Evolutionary conservation across 331 rosid genomes (phyloP), one percentile per base, ranked within the genome.

Genomic region (Telfairia occidentalis): DNA sequence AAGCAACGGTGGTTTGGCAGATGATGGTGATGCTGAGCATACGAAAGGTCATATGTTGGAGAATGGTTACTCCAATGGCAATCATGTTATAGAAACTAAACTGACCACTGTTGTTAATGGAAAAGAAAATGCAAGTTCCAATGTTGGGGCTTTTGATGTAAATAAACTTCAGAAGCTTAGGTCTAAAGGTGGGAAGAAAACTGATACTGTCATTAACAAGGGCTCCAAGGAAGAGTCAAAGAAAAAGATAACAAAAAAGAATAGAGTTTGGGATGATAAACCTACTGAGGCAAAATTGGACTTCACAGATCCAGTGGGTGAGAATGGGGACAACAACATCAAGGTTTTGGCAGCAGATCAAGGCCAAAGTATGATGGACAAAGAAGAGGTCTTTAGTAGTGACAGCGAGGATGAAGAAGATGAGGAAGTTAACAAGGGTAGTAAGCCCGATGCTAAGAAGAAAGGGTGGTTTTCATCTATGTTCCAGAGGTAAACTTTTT

Each of bases 391-490:
- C 42, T 15, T 88, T 83, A 90, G 96, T 76, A 94, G 98, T 81
- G 98, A 94, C 46, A 89, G 97, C 53, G 97, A 93, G 73, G 64
- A 53, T 57, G 98, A 89, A 61, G 91, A 85, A 50, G 92, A 87
- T 45, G 92, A 84, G 73, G 92, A 87, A 71, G 77, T 28, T 32
- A 88, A 84, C 69, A 85, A 84, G 83, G 83, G 72, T 61, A 85
- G 80, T 80, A 94, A 87, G 81, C 90, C 90, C 48, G 96, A 84
- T 83, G 85, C 92, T 10, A 92, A 91, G 83, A 91, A 88, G 90
- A 94, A 91, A 86, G 96, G 97, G 18, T 94, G 98, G 97, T 94
- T 94, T 83, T 91, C 98, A n/a, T 88, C 96, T 37, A 91, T 94
- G 98, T 90, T 94, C 74, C 96, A 91, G 86, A 94, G 97, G 98